Evolutionary conservation across 768 basidiomycete genomes (phyloP), one percentile per base, ranked within the genome.

Genomic region (Harrya chromipes): DNA sequence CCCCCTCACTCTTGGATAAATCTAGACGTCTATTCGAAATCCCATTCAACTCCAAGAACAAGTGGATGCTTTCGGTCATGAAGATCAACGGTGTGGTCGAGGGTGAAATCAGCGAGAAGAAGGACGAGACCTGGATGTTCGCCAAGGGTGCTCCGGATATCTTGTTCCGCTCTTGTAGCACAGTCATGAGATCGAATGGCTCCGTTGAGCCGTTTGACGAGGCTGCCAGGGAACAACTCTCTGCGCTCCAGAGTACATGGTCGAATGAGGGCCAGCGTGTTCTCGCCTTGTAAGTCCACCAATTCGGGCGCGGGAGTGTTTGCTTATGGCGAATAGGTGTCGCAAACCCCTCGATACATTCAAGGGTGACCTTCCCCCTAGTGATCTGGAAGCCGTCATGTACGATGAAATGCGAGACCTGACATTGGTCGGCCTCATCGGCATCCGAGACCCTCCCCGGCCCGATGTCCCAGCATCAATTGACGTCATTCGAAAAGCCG

Each of bases 71-170:
- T 41, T 77, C 73, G 43, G 66, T 78, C 45, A 55, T 72, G 1
- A 42, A 63, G 11, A 33, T 67, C 31, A 50, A 59, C 55, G 39
- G 56, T 54, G 9, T 52, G 44, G 40, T 40, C n/a, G 35, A 55
- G 13, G 43, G 52, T 20, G 40, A 55, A 2, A 43, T 52, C 16
- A 38, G 33, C 37, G 42, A 57, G 47, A 47, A 54, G 41, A 34
- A 36, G 6, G 24, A 45, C 7, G 55, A 6, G 29, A 58, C 51
- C 0, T 64, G 74, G 62, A 63, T 83, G 49, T 66, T 77, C 42
- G 72, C 74, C 60, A 82, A 83, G 61, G 81, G 81, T n/a, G 82
- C 80, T 1, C 82, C 82, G 0, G 82, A 84, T 48, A 67, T 80
- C 19, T 67, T 81, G 23, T 71, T 79, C 47, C 66, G 65, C 10